Percentiles rank a stretch among this genome's conserved stretches.
These are phyloP conservation scores for Pseudogymnoascus sp. DNA, from an alignment of 2,329 filamentous ascomycete genomes.

Conservation along the genomic window DNA sequence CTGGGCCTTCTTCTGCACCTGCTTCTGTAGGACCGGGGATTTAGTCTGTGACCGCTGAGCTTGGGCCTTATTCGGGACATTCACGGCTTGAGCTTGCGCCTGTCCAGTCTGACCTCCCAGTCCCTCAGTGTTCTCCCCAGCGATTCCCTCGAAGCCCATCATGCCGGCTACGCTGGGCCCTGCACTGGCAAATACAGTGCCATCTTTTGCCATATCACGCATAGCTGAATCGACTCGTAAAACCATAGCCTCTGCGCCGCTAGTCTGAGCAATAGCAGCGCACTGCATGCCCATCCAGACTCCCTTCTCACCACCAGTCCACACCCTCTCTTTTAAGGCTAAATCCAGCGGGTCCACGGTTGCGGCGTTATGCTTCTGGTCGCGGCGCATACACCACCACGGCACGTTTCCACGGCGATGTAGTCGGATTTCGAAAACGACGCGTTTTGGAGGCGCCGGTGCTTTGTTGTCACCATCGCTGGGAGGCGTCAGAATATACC, in stretches of 20 bases:
- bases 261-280: constrained; percentile 39
- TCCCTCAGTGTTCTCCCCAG: not conserved
- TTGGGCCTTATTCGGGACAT: not conserved
- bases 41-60: not conserved
- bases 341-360: constrained; percentile 23
- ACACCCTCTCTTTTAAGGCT: constrained; percentile 38
- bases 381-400: constrained; percentile 28
- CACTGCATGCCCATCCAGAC: constrained; percentile 41
- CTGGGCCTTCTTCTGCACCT: not conserved
- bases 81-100: not conserved
- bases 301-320: constrained; percentile 36
- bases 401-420: constrained; percentile 39
- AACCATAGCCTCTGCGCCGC: constrained; percentile 39
- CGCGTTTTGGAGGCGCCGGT: constrained; percentile 28
- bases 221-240: constrained; percentile 42
- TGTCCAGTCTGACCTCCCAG: not conserved
- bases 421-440: constrained; percentile 49
- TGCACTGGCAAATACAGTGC: not conserved
- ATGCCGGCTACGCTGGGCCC: not conserved
- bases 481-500: constrained; percentile 41
- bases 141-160: not conserved
- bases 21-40: not conserved
- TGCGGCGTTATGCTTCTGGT: constrained; percentile 21
- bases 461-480: constrained; percentile 7
- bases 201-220: not conserved